Base-by-base conservation (phyloP, 2,329 filamentous ascomycete species). In the Chlorencoelia australis region DNA sequence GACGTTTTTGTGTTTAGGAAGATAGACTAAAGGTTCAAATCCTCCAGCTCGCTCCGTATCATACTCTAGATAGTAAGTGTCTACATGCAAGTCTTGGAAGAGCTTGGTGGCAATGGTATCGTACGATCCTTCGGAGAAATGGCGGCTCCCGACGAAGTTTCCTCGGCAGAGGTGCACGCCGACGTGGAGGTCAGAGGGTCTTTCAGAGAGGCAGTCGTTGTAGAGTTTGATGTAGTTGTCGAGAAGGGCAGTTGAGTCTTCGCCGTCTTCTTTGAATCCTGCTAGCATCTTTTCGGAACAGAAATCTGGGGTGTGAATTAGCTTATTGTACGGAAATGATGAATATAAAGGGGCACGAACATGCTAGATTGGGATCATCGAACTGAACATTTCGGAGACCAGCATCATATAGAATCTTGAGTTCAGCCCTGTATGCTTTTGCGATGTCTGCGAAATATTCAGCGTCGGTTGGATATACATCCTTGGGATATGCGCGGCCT, bases 161-260 rank as follows among this genome's bases (percentile, higher is more conserved):
- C 70, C 71, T 7, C 70, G 70, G 67, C 82, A 87, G 34, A 87
- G 65, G 54, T 88, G 83, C 11, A 88, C 77, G 30, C 82, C 82
- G 3, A 83, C 69, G 58, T 86, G 81, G 66, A 87, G 73, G 53
- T 87, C 81, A 2, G 65, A 56, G 0, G 81, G 79, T 1, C 74
- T 62, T 49, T 72, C 70, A 50, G 66, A 63, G 52, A 84, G 67
- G 51, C 69, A 74, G 57, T 82, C 76, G 56, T 87, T 87, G 67
- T 87, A 87, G 46, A 84, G 73, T 43, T 70, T 66, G 56, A 88
- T 81, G 60, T 88, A 88, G 18, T 78, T 73, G 48, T 84, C 78
- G 15, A 88, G 71, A 29, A 85, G 74, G 47, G 79, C 75, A 31
- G 83, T 79, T 35, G 71, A 71, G 55, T 87, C 85, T 49, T 76